These are phyloP conservation scores for Vaucheria bursata DNA, from an alignment of 352 stramenopile genomes.

Conservation along the genomic window DNA sequence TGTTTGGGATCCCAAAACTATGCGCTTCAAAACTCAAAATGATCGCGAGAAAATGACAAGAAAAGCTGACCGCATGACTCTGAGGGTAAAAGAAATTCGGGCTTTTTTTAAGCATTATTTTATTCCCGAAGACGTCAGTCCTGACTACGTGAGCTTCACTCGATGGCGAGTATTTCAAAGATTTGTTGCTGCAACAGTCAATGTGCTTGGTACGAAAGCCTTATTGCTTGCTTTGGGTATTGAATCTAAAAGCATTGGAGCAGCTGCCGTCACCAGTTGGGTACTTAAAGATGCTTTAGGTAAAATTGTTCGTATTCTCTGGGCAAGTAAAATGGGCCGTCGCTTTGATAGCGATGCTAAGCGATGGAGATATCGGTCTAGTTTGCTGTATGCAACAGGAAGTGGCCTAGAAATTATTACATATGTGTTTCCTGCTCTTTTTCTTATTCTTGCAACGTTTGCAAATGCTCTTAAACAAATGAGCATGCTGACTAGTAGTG, in stretches of 20 bases:
- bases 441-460: constrained; percentile 62
- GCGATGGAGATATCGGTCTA: constrained; percentile 60
- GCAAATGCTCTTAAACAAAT: constrained; percentile 71
- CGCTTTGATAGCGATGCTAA: constrained; percentile 70
- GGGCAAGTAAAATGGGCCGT: constrained; percentile 63
- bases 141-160: constrained; percentile 62
- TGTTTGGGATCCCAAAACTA: not conserved
- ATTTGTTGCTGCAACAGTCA: constrained; percentile 64
- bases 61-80: too few species aligned
- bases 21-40: not conserved
- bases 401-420: constrained; percentile 66
- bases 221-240: constrained; percentile 61
- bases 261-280: constrained; percentile 64
- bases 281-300: constrained; percentile 68
- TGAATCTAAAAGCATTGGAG: constrained; percentile 52
- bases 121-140: constrained; percentile 59
- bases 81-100: too few species aligned
- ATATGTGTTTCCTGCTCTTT: constrained; percentile 62
- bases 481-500: constrained; percentile 64
- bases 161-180: constrained; percentile 63
- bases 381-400: constrained; percentile 59
- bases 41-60: not conserved
- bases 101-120: constrained; percentile 51
- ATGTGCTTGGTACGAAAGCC: constrained; percentile 66
- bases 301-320: constrained; percentile 64